These are phyloP conservation scores for Dunaliella sp. DNA, from an alignment of 139 green algal species.

Conservation along the genomic window DNA sequence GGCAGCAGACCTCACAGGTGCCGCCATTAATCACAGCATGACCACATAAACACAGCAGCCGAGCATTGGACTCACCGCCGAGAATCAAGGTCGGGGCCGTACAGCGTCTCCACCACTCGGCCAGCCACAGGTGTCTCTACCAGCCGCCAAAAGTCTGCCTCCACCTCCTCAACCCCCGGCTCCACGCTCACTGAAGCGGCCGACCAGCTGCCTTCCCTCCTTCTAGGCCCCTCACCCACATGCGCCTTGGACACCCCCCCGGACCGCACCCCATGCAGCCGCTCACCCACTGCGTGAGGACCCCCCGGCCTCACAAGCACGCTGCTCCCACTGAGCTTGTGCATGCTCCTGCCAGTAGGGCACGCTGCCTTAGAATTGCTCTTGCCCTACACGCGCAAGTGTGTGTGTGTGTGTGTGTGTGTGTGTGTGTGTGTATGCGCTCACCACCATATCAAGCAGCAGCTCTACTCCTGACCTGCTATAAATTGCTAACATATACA, in stretches of 20 bases:
- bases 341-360: too few relatives aligned
- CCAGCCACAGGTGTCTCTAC: slow-evolving; percentile 66
- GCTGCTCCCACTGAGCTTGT: too few relatives aligned
- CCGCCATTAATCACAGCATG: too few relatives aligned
- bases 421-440: neutral
- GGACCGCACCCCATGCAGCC: neutral
- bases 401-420: neutral
- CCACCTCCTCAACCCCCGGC: slow-evolving; percentile 55
- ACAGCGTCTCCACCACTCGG: slow-evolving; percentile 76
- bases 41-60: neutral
- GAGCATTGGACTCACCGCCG: slow-evolving; percentile 22
- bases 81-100: slow-evolving; percentile 78
- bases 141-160: slow-evolving; percentile 91
- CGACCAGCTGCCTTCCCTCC: neutral
- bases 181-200: too few relatives aligned
- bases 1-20: too few relatives aligned
- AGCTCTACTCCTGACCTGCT: too few relatives aligned
- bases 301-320: neutral
- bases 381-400: neutral
- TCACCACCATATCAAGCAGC: too few relatives aligned
- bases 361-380: too few relatives aligned
- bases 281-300: neutral
- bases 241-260: slow-evolving; percentile 4
- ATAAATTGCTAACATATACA: neutral
- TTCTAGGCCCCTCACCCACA: too few relatives aligned